A percentile compares a stretch with the other conserved stretches of the same genome.
Evolutionary conservation across 1,284 basidiomycete genomes (phyloP).

Genomic region (Cryptococcus neoformans): DNA sequence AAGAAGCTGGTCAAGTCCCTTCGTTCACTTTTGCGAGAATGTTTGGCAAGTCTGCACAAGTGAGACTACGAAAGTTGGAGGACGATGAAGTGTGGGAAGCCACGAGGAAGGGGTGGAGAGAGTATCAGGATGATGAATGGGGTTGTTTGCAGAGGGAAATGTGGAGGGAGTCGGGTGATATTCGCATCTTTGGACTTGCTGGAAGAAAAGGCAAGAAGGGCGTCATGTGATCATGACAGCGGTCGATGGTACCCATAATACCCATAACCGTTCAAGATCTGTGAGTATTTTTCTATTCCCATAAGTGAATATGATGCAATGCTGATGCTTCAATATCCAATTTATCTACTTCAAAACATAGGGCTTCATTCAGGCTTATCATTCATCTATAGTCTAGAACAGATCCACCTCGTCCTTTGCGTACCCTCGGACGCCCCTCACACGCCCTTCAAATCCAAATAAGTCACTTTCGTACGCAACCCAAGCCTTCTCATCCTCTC

Average conservation of each 20-base stretch:
- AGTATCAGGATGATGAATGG: slow-evolving; percentile 4
- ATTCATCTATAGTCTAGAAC: slow-evolving; percentile 5
- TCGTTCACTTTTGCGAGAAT: slow-evolving; percentile 5
- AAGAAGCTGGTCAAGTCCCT: slow-evolving; percentile 3
- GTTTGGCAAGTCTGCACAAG: background rate
- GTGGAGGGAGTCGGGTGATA: slow-evolving; percentile 1
- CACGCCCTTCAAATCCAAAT: slow-evolving; percentile 10
- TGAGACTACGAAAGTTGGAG: slow-evolving; percentile 3
- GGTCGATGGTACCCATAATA: too few relatives aligned
- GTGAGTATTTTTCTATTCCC: too few relatives aligned
- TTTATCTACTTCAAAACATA: too few relatives aligned
- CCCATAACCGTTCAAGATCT: background rate
- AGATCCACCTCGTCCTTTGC: slow-evolving; percentile 10
- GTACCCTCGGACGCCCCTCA: slow-evolving; percentile 10
- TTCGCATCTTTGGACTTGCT: background rate
- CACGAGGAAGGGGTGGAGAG: slow-evolving; percentile 4
- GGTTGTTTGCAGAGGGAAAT: background rate
- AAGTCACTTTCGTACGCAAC: slow-evolving; percentile 15
- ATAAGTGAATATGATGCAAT: too few relatives aligned
- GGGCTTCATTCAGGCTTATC: background rate
- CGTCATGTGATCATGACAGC: background rate
- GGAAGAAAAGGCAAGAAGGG: background rate
- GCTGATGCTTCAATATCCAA: too few relatives aligned
- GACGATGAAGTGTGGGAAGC: slow-evolving; percentile 3
- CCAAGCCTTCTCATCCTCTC: slow-evolving; percentile 6